Evolutionary conservation across 2,329 filamentous ascomycete genomes (phyloP).

Genomic region (Ceratocystis ficicola): DNA sequence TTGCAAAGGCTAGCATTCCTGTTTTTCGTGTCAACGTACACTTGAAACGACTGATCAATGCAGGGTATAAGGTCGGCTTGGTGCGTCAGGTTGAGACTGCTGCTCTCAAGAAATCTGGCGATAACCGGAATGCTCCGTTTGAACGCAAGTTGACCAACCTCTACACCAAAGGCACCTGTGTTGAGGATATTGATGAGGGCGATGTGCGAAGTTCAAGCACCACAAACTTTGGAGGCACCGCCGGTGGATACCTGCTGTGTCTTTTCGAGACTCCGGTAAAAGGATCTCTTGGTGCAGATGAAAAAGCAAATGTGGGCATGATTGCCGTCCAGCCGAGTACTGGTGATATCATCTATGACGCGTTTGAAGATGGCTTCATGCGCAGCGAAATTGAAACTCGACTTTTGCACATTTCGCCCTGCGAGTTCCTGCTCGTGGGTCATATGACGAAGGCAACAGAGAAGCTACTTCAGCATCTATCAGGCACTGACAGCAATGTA

Average conservation of each 20-base stretch:
- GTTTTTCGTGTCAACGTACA: conserved; percentile 86
- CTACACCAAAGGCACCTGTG: conserved; percentile 96
- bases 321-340: conserved; percentile 91
- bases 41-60: conserved; percentile 80
- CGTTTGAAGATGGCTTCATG: conserved; percentile 97
- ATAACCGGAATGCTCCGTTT: conserved; percentile 88
- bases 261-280: conserved; percentile 76
- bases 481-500: conserved; percentile 77
- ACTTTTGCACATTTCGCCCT: conserved; percentile 88
- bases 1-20: conserved; percentile 91
- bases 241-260: conserved; percentile 83
- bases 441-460: conserved; percentile 82
- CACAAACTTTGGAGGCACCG: conserved; percentile 36
- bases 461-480: conserved; percentile 81
- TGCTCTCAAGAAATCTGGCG: conserved; percentile 85
- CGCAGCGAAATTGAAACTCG: conserved; percentile 88
- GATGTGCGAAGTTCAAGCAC: conserved; percentile 43
- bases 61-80: conserved; percentile 91
- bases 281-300: conserved; percentile 67
- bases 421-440: conserved; percentile 87
- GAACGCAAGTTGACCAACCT: conserved; percentile 86
- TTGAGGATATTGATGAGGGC: conserved; percentile 73
- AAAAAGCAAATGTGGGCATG: conserved; percentile 84
- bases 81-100: conserved; percentile 92
- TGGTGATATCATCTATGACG: conserved; percentile 89